Evolutionary conservation across 352 stramenopile genomes (phyloP), one percentile per base, ranked within the genome.

Genomic region (Pythium diclinum): DNA sequence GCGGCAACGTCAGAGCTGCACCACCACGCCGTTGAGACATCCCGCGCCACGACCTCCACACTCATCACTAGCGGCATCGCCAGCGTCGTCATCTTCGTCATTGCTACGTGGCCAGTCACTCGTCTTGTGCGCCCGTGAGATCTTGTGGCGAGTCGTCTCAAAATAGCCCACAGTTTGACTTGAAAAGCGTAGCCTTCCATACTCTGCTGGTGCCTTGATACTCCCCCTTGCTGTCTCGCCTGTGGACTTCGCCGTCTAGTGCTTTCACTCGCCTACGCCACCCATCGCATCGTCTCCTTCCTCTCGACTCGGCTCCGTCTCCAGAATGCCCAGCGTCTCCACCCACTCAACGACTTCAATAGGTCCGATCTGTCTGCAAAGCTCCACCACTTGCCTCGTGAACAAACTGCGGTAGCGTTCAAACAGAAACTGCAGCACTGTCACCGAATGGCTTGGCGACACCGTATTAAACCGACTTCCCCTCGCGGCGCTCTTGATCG

Each of bases 21-120:
- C 53, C 53, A 59, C 53, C 53, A 59, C 3, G 48, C 48, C 10
- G 56, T 62, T 28, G 59, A 65, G 47, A 6, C 7, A 48, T 47
- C 63, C n/a, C 19, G 63, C 49, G 53, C 36, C 53, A 59, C 32
- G 17, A 48, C 53, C 3, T 30, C 17, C 53, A 59, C 53, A 32
- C 49, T 40, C 49, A 6, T 40, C 13, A 48, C 33, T 33, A 46
- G 53, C 32, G 53, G 7, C 56, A 55, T 56, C 13, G 51, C 47
- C 14, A 36, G 42, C n/a, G 63, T 61, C 23, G 67, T 17, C 36
- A 42, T 17, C 13, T 6, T 42, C 36, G 5, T 42, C 36, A 10
- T 13, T 10, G 4, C 11, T 42, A 3, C 2, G 13, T 42, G 6
- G 4, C 16, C 36, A 17, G 6, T 38, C 3, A 42, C 25, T 28